Percentiles rank a stretch among this genome's conserved stretches.
phyloP scores from a whole-genome alignment of 352 stramenopile genomes.

The Phytophthora syringae region DNA sequence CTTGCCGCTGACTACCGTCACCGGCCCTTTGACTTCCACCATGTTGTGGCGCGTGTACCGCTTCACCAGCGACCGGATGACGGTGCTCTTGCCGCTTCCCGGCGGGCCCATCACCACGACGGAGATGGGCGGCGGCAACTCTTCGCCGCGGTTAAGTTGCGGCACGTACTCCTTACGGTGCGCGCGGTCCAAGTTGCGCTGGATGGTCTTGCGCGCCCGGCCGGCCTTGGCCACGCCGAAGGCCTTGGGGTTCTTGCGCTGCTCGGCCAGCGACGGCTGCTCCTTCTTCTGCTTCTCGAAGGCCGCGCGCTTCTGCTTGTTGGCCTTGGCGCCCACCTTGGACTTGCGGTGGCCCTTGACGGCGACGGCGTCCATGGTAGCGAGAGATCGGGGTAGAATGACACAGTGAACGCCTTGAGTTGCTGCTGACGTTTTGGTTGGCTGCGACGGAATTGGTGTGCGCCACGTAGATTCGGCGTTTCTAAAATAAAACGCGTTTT shows the following conservation, averaged over 20 bases:
- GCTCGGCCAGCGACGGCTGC: slow-evolving; percentile 83
- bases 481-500: no score
- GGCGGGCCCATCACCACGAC: slow-evolving; percentile 98
- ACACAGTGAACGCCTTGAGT: slow-evolving; percentile 5
- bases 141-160: slow-evolving; percentile 82
- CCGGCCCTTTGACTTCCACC: slow-evolving; percentile 96
- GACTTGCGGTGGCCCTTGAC: slow-evolving; percentile 84
- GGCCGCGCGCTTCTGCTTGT: slow-evolving; percentile 95
- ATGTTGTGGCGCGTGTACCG: slow-evolving; percentile 99
- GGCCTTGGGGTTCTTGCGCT: slow-evolving; percentile 97
- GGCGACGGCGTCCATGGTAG: slow-evolving; percentile 44
- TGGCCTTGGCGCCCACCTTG: slow-evolving; percentile 91
- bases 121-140: slow-evolving; percentile 93
- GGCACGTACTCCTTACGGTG: slow-evolving; percentile 98
- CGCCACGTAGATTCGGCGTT: background rate
- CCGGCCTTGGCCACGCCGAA: slow-evolving; percentile 97
- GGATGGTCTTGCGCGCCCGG: slow-evolving; percentile 95
- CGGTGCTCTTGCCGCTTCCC: slow-evolving; percentile 97
- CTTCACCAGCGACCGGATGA: slow-evolving; percentile 99
- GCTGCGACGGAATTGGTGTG: slow-evolving; percentile 18
- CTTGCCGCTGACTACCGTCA: slow-evolving; percentile 99
- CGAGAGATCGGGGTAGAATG: slow-evolving; percentile 5
- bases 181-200: slow-evolving; percentile 97
- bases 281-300: slow-evolving; percentile 87
- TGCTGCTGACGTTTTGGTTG: slow-evolving; percentile 21